These are phyloP conservation scores for Xylariaceae sp. DNA, from an alignment of 2,329 filamentous ascomycete genomes.

Conservation along the genomic window DNA sequence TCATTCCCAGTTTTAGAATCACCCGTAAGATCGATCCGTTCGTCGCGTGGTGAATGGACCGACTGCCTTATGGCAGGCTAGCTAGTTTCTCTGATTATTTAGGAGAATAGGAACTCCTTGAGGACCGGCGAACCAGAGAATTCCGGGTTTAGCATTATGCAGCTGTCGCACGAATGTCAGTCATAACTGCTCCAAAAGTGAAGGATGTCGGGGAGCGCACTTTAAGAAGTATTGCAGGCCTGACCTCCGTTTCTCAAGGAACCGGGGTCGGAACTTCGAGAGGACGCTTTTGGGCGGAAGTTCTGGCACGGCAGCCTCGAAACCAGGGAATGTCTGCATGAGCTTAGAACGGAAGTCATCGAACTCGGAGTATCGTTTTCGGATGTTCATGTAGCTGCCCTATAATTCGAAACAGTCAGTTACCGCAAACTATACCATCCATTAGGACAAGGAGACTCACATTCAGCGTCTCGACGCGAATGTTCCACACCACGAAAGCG, in stretches of 20 bases:
- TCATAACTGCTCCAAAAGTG: not conserved
- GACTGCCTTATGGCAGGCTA: not conserved
- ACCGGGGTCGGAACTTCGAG: slow-evolving; percentile 76
- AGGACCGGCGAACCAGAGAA: slow-evolving; percentile 87
- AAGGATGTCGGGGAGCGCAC: no score
- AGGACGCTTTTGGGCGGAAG: slow-evolving; percentile 89
- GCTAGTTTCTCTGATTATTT: slow-evolving; percentile 20
- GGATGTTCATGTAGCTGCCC: slow-evolving; percentile 57
- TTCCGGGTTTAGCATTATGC: slow-evolving; percentile 85
- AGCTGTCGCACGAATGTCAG: slow-evolving; percentile 48
- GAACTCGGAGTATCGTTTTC: slow-evolving; percentile 87
- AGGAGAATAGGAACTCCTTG: slow-evolving; percentile 81
- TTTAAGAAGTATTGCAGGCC: slow-evolving; percentile 92
- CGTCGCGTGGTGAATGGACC: not conserved
- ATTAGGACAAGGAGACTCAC: slow-evolving; percentile 44
- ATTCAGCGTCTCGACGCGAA: slow-evolving; percentile 77
- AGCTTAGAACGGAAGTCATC: slow-evolving; percentile 73
- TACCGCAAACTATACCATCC: no score
- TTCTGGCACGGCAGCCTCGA: slow-evolving; percentile 77
- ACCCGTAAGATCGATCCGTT: not conserved
- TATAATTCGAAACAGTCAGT: slow-evolving; percentile 31
- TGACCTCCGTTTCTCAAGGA: slow-evolving; percentile 76
- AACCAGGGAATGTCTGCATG: slow-evolving; percentile 74
- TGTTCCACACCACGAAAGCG: slow-evolving; percentile 95
- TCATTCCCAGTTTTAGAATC: not conserved